These are phyloP conservation scores for Tagetes patula DNA, from an alignment of 129 eudicot species.

Conservation along the genomic window DNA sequence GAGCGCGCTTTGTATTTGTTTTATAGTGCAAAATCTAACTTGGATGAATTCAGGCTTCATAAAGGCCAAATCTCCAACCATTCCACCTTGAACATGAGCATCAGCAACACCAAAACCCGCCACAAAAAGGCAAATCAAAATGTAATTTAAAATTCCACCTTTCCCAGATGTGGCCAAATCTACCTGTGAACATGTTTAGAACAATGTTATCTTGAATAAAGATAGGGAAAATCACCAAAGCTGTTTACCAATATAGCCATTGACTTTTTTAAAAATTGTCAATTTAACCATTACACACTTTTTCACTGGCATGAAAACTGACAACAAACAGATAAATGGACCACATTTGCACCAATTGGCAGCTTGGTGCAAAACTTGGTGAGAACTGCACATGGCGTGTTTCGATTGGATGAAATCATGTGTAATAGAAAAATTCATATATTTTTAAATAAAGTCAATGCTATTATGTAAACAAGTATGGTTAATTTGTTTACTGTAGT, in stretches of 20 bases:
- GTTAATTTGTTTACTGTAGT: background rate
- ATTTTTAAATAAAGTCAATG: background rate
- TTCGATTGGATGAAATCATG: background rate
- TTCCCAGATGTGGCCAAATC: slow-evolving; percentile 62
- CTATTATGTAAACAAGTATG: background rate
- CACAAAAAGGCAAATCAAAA: slow-evolving; percentile 47
- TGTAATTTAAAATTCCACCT: slow-evolving; percentile 56
- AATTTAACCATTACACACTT: no score
- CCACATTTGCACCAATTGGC: background rate
- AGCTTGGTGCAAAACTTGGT: background rate
- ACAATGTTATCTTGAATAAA: background rate
- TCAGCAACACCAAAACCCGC: slow-evolving; percentile 70
- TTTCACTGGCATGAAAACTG: background rate
- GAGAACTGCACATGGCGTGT: background rate
- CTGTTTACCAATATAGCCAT: background rate
- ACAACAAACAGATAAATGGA: background rate
- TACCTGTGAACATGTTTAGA: slow-evolving; percentile 34
- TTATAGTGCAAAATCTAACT: slow-evolving; percentile 31
- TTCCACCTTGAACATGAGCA: slow-evolving; percentile 73
- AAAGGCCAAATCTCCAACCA: slow-evolving; percentile 66
- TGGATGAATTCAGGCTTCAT: slow-evolving; percentile 73
- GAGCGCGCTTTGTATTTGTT: background rate
- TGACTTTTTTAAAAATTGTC: background rate
- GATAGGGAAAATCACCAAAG: background rate
- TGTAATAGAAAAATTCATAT: background rate